phyloP scores from a whole-genome alignment of 2,329 filamentous ascomycete genomes.

The Phialophora macrospora region DNA sequence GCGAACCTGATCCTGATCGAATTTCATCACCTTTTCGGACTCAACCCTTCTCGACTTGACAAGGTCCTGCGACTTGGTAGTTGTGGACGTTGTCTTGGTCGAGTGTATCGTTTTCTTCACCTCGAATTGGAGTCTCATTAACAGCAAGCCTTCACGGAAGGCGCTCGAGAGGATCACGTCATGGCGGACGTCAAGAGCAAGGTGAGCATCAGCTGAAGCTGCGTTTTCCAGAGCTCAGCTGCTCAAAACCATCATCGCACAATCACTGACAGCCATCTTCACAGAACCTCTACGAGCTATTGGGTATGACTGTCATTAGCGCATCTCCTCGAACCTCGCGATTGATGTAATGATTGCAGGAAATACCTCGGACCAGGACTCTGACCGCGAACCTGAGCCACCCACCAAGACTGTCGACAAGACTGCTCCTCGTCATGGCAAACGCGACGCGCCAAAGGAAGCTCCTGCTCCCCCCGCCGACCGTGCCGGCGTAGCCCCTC shows the following conservation, averaged over 20 bases:
- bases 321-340: conserved; percentile 24
- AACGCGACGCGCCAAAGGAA: conserved; percentile 84
- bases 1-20: background rate
- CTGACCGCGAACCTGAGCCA: conserved; percentile 74
- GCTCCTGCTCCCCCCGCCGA: conserved; percentile 64
- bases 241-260: conserved; percentile 13
- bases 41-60: conserved; percentile 36
- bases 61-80: conserved; percentile 32
- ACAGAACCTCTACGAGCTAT: conserved; percentile 96
- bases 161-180: conserved; percentile 55
- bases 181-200: conserved; percentile 60
- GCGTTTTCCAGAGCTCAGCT: conserved; percentile 27
- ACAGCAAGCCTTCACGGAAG: conserved; percentile 57
- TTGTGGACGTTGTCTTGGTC: conserved; percentile 38
- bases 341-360: conserved; percentile 51
- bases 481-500: conserved; percentile 43
- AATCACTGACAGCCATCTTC: conserved; percentile 32
- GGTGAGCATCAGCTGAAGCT: conserved; percentile 46
- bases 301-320: conserved; percentile 69
- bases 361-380: conserved; percentile 72
- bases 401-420: conserved; percentile 91
- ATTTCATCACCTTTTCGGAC: conserved; percentile 26
- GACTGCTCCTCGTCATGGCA: conserved; percentile 73
- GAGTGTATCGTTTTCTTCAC: conserved; percentile 29
- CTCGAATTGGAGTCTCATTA: conserved; percentile 54